Percentiles rank a stretch among this genome's conserved stretches.
Evolutionary conservation across 345 rosid genomes (phyloP).

Genomic region (Theobroma cacao): DNA sequence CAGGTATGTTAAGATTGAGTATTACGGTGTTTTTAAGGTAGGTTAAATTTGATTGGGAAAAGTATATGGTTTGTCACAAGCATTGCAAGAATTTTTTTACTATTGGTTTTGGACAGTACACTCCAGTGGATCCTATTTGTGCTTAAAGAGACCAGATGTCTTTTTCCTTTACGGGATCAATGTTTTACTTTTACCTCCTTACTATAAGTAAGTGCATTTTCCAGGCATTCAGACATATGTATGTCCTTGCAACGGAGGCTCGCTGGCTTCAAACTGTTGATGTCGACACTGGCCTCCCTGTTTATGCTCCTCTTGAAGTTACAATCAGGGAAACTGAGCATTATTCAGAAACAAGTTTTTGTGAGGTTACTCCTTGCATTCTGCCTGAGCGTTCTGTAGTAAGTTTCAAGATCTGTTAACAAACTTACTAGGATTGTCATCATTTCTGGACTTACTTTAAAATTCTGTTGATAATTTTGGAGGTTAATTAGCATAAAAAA

Average conservation of each 20-base stretch:
- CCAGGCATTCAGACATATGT: slow-evolving; percentile 96
- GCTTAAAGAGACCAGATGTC: neutral
- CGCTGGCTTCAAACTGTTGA: slow-evolving; percentile 97
- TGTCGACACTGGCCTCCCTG: slow-evolving; percentile 93
- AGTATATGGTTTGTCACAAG: neutral
- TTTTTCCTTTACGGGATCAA: neutral
- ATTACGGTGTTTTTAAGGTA: neutral
- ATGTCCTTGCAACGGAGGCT: slow-evolving; percentile 93
- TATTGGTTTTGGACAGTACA: neutral
- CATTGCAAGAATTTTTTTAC: neutral
- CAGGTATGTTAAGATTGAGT: slow-evolving; percentile 53
- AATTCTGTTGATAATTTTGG: neutral
- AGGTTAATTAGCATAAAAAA: slow-evolving; percentile 7
- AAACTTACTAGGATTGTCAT: neutral
- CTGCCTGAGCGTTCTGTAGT: slow-evolving; percentile 94
- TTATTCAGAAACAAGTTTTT: slow-evolving; percentile 84
- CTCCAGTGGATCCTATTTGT: neutral
- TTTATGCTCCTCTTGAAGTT: slow-evolving; percentile 88
- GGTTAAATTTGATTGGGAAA: neutral
- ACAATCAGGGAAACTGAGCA: slow-evolving; percentile 74
- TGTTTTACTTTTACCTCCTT: slow-evolving; percentile 15
- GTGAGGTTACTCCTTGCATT: slow-evolving; percentile 91
- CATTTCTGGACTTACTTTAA: neutral
- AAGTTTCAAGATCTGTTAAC: slow-evolving; percentile 34
- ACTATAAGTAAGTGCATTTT: slow-evolving; percentile 18